phyloP scores from a whole-genome alignment of 2,329 filamentous ascomycete genomes.

The Alternaria novae-zelandiae region DNA sequence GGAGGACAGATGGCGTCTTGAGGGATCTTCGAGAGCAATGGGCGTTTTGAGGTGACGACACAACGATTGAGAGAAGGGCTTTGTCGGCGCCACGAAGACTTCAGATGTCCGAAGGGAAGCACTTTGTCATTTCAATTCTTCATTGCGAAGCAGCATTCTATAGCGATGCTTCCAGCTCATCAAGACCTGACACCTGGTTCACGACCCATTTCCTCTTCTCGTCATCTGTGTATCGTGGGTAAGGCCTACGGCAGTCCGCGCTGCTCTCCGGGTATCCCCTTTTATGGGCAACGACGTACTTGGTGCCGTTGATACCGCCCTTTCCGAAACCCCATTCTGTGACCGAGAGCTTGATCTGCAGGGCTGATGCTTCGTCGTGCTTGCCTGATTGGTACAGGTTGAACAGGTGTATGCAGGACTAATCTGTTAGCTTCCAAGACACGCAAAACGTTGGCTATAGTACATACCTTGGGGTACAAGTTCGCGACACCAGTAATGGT shows the following conservation, averaged over 20 bases:
- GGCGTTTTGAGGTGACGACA: conserved; percentile 2
- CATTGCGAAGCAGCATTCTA: conserved; percentile 2
- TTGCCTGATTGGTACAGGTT: conserved; percentile 58
- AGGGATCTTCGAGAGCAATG: conserved; percentile 34
- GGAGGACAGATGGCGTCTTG: conserved; percentile 37
- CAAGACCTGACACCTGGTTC: conserved; percentile 41
- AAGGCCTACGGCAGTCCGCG: conserved; percentile 61
- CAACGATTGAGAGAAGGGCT: background rate
- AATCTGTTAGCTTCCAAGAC: conserved; percentile 2
- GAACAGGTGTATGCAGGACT: conserved; percentile 55
- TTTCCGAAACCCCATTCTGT: conserved; percentile 65
- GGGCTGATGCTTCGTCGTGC: conserved; percentile 54
- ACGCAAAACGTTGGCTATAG: background rate
- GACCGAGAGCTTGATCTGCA: conserved; percentile 60
- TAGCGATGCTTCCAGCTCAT: conserved; percentile 38
- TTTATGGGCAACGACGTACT: conserved; percentile 64
- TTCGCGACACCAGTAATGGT: conserved; percentile 70
- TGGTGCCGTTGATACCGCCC: conserved; percentile 66
- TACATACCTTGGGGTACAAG: conserved; percentile 59
- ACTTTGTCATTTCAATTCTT: background rate
- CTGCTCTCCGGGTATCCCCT: conserved; percentile 60
- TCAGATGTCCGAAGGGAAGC: background rate
- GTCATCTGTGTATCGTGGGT: conserved; percentile 56
- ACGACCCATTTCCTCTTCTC: conserved; percentile 57
- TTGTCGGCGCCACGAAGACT: background rate